Evolutionary conservation across 495 filamentous ascomycete genomes (phyloP), one percentile per base, ranked within the genome.

Genomic region (Aspergillus ostianus): DNA sequence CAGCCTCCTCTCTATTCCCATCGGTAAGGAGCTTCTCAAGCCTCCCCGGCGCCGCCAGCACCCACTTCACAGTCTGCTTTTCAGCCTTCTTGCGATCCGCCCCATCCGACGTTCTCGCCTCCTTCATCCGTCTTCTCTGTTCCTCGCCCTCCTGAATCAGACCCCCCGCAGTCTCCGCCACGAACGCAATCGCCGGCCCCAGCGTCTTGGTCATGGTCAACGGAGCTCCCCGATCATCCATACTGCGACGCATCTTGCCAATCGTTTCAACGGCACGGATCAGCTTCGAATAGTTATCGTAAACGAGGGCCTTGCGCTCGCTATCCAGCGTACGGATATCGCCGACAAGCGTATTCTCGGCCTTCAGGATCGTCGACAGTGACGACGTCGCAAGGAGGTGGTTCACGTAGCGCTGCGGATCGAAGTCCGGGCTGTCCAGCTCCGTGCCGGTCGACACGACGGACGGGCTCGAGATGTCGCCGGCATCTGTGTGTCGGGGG

Each of bases 241-340:
- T 77, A 79, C 85, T 78, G 55, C 66, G 68, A 17, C 76, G 68
- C 77, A 80, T 79, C 70, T 87, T 88, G 23, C 90, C 83, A 68
- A 98, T 98, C 13, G 93, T 98, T 71, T 96, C 92, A 15, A 95
- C 97, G 17, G 94, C 94, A 18, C 85, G 84, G 61, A 98, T 97
- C 66, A 98, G 77, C 77, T 97, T 98, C 61, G 86, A 90, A 73
- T 97, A 98, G 71, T 98, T 98, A 72, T 98, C 94, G 71, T 98
- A 98, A 5, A 98, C 94, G 46, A 98, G 78, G 21, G 94, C 92
- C 73, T 98, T 98, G 67, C 91, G 86, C 78, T 98, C 94, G 20
- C 93, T 93, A 67, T 98, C 94, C 18, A 98, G 80, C 2, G 89
- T 90, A 21, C 92, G 81, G 41, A 96, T 94, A 70, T 98, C 94